Evolutionary conservation across 192 early-diverging fungal species (phyloP), one percentile per base, ranked within the genome.

Genomic region (Kappamyces sp.): DNA sequence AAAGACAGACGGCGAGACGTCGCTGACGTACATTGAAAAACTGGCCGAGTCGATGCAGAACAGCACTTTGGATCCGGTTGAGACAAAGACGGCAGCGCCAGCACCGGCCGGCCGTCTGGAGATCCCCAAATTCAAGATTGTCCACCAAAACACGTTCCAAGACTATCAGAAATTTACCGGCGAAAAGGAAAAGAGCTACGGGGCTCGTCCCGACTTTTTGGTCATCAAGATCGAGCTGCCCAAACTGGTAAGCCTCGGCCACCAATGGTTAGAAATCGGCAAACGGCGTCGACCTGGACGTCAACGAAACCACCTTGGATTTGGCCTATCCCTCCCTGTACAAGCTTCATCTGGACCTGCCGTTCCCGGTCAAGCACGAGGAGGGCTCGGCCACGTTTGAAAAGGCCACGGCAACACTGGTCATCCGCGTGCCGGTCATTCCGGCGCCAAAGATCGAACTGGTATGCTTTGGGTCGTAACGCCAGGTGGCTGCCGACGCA

Each of bases 381-480:
- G 46, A 68, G 9, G 75, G 69, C 7, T 47, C 41, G 8, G 80
- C 80, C 1, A 63, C 60, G 60, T 82, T 83, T 65, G 71, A 76
- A 49, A 67, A 66, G 55, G 50, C 31, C 12, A 66, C 36, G 51
- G 42, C 66, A 55, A 59, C 46, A 3, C 61, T 83, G 23, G 58
- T 47, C 9, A 64, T 81, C 0, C 66, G 43, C 37, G 40, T 81
- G 13, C 73, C 73, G 5, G 73, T 75, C 2, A 55, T 75, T n/a
- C 61, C 62, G 9, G 58, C 66, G 12, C 53, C 62, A 13, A 40
- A 66, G 32, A 0, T 47, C 10, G 40, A 31, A 34, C 32, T 69
- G 52, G 68, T 66, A 46, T 36, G 58, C 3, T 5, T 35, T 10
- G 15, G 2, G 9, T 2, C 6, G 31, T 53, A 23, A 23, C 23